A percentile compares a stretch with the other conserved stretches of the same genome.
Conservation (phyloP, 108 stramenopile genomes). For the Craspedostauros australis region DNA sequence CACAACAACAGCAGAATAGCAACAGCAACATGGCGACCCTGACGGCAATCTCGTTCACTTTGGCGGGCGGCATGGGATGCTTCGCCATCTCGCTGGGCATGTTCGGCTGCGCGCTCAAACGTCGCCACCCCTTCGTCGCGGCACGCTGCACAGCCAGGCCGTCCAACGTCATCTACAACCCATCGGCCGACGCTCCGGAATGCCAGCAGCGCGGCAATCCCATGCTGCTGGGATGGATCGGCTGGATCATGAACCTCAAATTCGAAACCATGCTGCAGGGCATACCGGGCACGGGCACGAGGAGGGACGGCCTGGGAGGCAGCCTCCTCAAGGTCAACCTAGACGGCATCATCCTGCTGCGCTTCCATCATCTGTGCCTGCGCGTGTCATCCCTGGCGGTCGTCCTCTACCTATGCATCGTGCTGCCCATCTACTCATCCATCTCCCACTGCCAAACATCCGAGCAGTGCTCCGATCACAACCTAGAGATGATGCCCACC, state of each 20-base stretch:
- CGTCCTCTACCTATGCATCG: conserved; percentile 48
- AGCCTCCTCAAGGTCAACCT: conserved; percentile 66
- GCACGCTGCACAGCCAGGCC: conserved; percentile 66
- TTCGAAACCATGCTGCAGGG: conserved; percentile 70
- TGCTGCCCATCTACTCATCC: conserved; percentile 74
- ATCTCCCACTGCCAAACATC: no score
- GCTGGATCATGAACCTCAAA: conserved; percentile 46
- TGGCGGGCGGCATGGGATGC: conserved; percentile 2
- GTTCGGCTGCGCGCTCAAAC: conserved; percentile 49
- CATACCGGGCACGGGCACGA: conserved; percentile 77
- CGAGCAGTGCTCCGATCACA: conserved; percentile 34
- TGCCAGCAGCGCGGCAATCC: conserved; percentile 60
- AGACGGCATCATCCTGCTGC: conserved; percentile 74
- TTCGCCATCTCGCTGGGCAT: conserved; percentile 29
- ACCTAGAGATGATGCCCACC: neutral
- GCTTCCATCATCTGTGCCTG: conserved; percentile 74
- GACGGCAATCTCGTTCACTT: conserved; percentile 16
- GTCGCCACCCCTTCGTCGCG: conserved; percentile 42
- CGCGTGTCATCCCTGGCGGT: conserved; percentile 42
- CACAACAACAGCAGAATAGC: no score
- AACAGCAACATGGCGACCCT: conserved; percentile 18
- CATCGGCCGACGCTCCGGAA: conserved; percentile 8
- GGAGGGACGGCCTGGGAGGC: conserved; percentile 57
- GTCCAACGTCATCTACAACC: conserved; percentile 61
- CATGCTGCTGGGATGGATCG: conserved; percentile 62